phyloP scores from a whole-genome alignment of 257 asterid species.

The Ilex asprella region DNA sequence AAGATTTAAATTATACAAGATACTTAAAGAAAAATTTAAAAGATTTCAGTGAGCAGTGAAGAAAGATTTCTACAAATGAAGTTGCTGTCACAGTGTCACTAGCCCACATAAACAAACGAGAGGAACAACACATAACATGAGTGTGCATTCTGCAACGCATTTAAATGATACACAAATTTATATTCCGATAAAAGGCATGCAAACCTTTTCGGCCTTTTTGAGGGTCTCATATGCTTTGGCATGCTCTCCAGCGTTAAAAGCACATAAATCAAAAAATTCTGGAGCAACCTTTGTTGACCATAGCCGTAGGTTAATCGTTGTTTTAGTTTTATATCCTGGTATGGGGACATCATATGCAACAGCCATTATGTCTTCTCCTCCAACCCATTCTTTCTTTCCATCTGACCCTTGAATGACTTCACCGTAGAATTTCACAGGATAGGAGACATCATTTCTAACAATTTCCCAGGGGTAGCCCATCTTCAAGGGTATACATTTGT shows the following conservation, averaged over 20 bases:
- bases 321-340: conserved; percentile 77
- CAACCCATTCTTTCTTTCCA: conserved; percentile 76
- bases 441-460: conserved; percentile 66
- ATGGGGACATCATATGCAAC: conserved; percentile 83
- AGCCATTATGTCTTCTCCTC: conserved; percentile 74
- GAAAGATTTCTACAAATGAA: too few relatives aligned
- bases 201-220: conserved; percentile 71
- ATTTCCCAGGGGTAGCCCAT: conserved; percentile 87
- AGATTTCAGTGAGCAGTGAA: too few relatives aligned
- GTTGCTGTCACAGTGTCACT: too few relatives aligned
- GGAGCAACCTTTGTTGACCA: conserved; percentile 86
- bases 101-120: too few relatives aligned
- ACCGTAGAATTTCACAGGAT: conserved; percentile 71
- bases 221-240: conserved; percentile 61
- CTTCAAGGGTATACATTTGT: conserved; percentile 21
- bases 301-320: conserved; percentile 69
- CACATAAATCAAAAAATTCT: conserved; percentile 47
- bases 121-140: too few relatives aligned
- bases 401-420: conserved; percentile 55
- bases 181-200: conserved; percentile 2
- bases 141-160: too few relatives aligned
- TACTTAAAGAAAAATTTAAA: too few relatives aligned
- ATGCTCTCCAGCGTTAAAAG: conserved; percentile 75
- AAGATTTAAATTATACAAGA: conserved; percentile 1
- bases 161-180: too few relatives aligned